A percentile compares a stretch with the other conserved stretches of the same genome.
Evolutionary conservation across 139 green algal genomes (phyloP).

Genomic region (Chlamydomonas applanata): DNA sequence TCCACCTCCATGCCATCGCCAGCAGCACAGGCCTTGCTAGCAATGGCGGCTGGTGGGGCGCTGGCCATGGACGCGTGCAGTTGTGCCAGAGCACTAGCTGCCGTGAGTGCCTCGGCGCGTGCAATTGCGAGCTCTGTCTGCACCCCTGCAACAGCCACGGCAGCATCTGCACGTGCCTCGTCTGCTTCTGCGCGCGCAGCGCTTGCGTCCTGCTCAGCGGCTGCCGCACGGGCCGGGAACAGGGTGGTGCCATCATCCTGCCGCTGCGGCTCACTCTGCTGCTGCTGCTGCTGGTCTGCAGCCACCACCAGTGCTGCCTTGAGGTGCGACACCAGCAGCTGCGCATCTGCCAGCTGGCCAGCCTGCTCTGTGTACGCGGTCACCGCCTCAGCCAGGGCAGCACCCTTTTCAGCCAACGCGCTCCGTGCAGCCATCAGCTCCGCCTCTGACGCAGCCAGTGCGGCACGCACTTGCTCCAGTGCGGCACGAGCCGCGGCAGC

Average conservation of each 20-base stretch:
- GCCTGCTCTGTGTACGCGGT: conserved; percentile 6
- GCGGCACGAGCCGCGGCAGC: no score
- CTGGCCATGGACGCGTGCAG: not conserved
- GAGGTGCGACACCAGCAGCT: conserved; percentile 8
- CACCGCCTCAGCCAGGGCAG: not conserved
- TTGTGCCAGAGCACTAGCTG: not conserved
- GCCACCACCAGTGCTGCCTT: conserved; percentile 10
- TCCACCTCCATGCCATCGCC: no score
- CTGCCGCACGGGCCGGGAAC: not conserved
- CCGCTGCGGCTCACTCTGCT: conserved; percentile 10
- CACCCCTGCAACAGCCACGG: not conserved
- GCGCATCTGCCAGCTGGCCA: conserved; percentile 2
- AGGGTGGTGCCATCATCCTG: conserved; percentile 1
- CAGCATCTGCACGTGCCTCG: not conserved
- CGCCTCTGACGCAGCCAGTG: no score
- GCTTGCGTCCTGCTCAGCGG: not conserved
- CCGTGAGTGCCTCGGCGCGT: not conserved
- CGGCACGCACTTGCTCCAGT: no score
- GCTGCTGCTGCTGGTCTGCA: conserved; percentile 5
- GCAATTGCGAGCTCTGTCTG: not conserved
- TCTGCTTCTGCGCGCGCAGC: not conserved
- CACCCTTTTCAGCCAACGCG: not conserved
- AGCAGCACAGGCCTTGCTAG: no score
- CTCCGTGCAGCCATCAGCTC: no score
- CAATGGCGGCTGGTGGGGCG: conserved; percentile 1